A percentile compares a stretch with the other conserved stretches of the same genome.
Conservation (phyloP, 805 yeast species). For the Soucietia sequanensis region DNA sequence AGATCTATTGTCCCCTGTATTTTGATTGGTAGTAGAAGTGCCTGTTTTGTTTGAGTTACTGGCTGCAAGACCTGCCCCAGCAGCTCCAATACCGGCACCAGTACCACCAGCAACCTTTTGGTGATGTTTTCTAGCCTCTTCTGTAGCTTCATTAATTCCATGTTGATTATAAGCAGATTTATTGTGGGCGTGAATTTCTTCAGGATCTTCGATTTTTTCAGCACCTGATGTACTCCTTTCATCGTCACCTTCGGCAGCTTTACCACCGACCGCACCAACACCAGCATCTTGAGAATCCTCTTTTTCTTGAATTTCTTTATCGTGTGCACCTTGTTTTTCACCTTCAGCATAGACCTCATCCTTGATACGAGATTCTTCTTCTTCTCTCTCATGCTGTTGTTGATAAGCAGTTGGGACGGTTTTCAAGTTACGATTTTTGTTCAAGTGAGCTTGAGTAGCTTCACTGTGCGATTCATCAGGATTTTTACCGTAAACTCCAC, state of each 20-base stretch:
- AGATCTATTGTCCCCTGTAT: no score
- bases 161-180: slow-evolving; percentile 30
- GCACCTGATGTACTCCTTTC: slow-evolving; percentile 12
- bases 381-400: slow-evolving; percentile 10
- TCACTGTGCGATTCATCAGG: slow-evolving; percentile 14
- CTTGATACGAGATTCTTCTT: slow-evolving; percentile 9
- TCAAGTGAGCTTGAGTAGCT: slow-evolving; percentile 21
- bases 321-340: background rate
- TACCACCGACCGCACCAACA: no score
- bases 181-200: slow-evolving; percentile 24
- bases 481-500: slow-evolving; percentile 21
- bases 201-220: slow-evolving; percentile 18
- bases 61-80: slow-evolving; percentile 2
- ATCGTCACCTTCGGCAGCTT: no score
- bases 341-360: slow-evolving; percentile 6
- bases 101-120: background rate
- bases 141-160: slow-evolving; percentile 23
- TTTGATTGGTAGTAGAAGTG: background rate
- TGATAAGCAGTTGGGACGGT: slow-evolving; percentile 20
- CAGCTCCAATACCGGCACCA: slow-evolving; percentile 2
- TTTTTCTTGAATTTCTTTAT: no score
- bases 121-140: slow-evolving; percentile 7
- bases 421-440: slow-evolving; percentile 16
- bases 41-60: background rate
- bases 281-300: no score